These are phyloP conservation scores for Naganishia liquefaciens DNA, from an alignment of 1,284 basidiomycete genomes.

Conservation along the genomic window DNA sequence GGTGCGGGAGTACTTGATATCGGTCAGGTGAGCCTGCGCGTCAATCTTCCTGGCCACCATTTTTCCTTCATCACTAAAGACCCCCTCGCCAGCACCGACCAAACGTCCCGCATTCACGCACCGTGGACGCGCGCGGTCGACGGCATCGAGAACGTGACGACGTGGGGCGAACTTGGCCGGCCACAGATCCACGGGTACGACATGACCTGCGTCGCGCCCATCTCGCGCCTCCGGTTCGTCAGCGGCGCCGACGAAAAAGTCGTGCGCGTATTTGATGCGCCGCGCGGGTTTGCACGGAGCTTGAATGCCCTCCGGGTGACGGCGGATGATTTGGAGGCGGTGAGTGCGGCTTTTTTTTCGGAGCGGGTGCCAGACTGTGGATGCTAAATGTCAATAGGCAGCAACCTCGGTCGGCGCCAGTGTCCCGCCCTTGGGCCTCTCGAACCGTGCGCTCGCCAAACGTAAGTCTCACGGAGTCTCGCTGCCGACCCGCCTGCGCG, in stretches of 20 bases:
- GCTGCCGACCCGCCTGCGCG: neutral
- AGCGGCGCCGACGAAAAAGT: constrained; percentile 93
- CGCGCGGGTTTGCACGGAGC: constrained; percentile 70
- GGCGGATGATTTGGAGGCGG: constrained; percentile 34
- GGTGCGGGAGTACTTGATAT: constrained; percentile 76
- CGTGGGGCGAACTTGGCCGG: constrained; percentile 83
- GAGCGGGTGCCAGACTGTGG: neutral
- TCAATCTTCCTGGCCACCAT: neutral
- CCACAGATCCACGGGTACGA: constrained; percentile 96
- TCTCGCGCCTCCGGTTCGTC: constrained; percentile 72
- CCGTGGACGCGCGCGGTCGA: constrained; percentile 43
- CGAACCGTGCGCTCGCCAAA: constrained; percentile 76
- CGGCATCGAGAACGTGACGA: constrained; percentile 33
- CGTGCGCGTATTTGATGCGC: constrained; percentile 83
- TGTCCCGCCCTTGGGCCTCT: constrained; percentile 73
- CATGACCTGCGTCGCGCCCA: constrained; percentile 74
- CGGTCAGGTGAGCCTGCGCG: constrained; percentile 65
- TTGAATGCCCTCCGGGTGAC: constrained; percentile 56
- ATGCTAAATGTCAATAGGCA: constrained; percentile 39
- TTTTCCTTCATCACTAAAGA: constrained; percentile 1
- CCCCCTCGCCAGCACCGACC: constrained; percentile 65
- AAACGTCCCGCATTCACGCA: constrained; percentile 84
- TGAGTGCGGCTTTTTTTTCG: constrained; percentile 27
- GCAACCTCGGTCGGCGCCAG: constrained; percentile 64
- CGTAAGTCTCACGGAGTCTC: constrained; percentile 56